Percentiles rank a stretch among this genome's conserved stretches.
These are phyloP conservation scores for Pleurotus cornucopiae DNA, from an alignment of 768 basidiomycete species.

Conservation along the genomic window DNA sequence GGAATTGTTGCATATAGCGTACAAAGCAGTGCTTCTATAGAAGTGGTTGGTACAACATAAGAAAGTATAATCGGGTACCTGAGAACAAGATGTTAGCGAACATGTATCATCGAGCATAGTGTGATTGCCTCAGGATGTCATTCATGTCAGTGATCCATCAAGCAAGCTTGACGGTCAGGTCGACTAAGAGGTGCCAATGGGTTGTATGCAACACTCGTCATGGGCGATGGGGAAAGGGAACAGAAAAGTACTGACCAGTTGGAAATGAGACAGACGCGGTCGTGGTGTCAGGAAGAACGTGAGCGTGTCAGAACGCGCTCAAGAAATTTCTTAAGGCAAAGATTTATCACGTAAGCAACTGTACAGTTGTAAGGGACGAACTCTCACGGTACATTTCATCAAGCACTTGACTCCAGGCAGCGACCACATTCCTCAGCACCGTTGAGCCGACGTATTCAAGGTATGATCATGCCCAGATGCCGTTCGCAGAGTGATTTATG, in stretches of 20 bases:
- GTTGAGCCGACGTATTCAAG: slow-evolving; percentile 24
- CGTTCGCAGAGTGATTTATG: neutral
- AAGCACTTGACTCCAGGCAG: slow-evolving; percentile 11
- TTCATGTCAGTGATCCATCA: slow-evolving; percentile 76
- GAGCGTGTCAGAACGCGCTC: no score
- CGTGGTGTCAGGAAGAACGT: no score
- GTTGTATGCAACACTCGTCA: slow-evolving; percentile 83
- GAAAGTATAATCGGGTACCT: neutral
- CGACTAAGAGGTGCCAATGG: slow-evolving; percentile 94
- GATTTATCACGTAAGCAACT: slow-evolving; percentile 18
- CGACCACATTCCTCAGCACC: slow-evolving; percentile 16
- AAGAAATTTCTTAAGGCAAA: no score
- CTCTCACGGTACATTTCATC: slow-evolving; percentile 3
- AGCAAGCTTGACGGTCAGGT: slow-evolving; percentile 45
- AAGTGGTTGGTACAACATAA: no score
- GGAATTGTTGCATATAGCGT: no score
- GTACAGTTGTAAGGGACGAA: slow-evolving; percentile 25
- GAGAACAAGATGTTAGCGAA: neutral
- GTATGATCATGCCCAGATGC: slow-evolving; percentile 14
- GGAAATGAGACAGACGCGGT: neutral
- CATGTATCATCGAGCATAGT: neutral
- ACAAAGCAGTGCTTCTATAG: no score
- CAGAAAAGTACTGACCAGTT: slow-evolving; percentile 21
- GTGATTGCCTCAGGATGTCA: slow-evolving; percentile 67
- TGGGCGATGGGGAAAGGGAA: slow-evolving; percentile 26